These are phyloP conservation scores for Termitomyces sp. DNA, from an alignment of 1,284 basidiomycete genomes.

Conservation along the genomic window DNA sequence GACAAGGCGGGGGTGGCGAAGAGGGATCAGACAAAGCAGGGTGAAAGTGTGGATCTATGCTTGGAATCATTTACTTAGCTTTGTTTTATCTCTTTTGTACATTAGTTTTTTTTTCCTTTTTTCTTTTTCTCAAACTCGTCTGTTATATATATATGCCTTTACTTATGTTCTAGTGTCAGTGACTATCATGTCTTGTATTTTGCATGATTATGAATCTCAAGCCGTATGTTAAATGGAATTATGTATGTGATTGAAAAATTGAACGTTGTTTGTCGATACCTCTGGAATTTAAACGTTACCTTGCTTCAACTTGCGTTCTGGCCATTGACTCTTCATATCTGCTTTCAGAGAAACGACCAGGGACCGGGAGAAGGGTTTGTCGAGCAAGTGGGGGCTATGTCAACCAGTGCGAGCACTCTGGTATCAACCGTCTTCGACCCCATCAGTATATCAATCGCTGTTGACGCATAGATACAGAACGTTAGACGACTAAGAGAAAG, in stretches of 20 bases:
- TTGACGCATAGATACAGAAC: background rate
- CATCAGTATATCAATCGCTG: background rate
- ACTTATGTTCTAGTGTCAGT: background rate
- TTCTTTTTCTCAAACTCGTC: background rate
- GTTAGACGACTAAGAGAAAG: background rate
- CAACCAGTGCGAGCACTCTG: background rate
- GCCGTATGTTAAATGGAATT: background rate
- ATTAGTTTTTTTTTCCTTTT: slow-evolving; percentile 10
- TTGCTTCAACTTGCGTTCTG: background rate
- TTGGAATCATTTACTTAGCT: slow-evolving; percentile 4
- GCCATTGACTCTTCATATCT: background rate
- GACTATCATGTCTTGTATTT: background rate
- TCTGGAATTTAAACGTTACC: no score
- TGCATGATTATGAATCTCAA: background rate
- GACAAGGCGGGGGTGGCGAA: slow-evolving; percentile 16
- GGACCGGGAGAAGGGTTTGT: background rate
- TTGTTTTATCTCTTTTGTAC: slow-evolving; percentile 15
- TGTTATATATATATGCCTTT: background rate
- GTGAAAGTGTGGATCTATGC: slow-evolving; percentile 13
- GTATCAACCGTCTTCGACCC: background rate
- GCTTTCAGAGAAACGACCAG: background rate
- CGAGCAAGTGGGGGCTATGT: background rate
- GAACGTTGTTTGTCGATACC: background rate
- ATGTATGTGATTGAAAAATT: background rate
- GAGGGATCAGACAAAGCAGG: slow-evolving; percentile 22